Evolutionary conservation across 352 stramenopile species (phyloP).

Genomic region (Globisporangium carolinianum): DNA sequence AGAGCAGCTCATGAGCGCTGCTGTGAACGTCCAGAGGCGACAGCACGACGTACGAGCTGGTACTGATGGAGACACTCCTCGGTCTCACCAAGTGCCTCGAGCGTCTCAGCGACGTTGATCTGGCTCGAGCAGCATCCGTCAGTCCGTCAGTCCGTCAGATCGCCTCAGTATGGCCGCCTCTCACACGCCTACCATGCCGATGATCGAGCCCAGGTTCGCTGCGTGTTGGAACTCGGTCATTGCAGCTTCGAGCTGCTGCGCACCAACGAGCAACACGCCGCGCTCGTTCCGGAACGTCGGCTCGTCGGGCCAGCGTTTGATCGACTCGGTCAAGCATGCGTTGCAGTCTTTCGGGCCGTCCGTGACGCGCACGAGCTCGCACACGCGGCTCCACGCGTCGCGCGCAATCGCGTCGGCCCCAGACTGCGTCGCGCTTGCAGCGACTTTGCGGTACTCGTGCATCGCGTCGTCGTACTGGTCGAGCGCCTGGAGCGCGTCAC

Average conservation of each 20-base stretch:
- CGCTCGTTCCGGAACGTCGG: slow-evolving; percentile 49
- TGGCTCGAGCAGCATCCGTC: slow-evolving; percentile 6
- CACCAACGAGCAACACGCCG: slow-evolving; percentile 43
- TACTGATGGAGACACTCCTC: slow-evolving; percentile 48
- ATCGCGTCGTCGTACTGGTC: slow-evolving; percentile 55
- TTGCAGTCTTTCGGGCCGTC: slow-evolving; percentile 43
- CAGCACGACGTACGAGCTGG: slow-evolving; percentile 21
- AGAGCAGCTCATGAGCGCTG: neutral
- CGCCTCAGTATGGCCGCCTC: too few species aligned
- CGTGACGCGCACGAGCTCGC: slow-evolving; percentile 41
- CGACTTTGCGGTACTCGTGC: slow-evolving; percentile 42
- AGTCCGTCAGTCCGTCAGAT: neutral
- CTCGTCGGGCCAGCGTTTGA: slow-evolving; percentile 45
- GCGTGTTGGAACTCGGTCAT: slow-evolving; percentile 48
- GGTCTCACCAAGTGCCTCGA: slow-evolving; percentile 54
- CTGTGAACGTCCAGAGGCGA: neutral
- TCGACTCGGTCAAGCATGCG: slow-evolving; percentile 40
- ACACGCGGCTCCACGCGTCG: slow-evolving; percentile 33
- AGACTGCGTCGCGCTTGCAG: slow-evolving; percentile 7
- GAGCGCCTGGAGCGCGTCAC: slow-evolving; percentile 28
- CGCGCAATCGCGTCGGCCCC: slow-evolving; percentile 22
- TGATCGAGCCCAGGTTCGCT: slow-evolving; percentile 28
- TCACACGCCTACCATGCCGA: slow-evolving; percentile 31
- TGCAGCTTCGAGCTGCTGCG: slow-evolving; percentile 48
- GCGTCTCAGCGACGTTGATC: slow-evolving; percentile 44